Conservation (phyloP, 371 early-diverging fungal species). For the Syncephalastrum monosporum region DNA sequence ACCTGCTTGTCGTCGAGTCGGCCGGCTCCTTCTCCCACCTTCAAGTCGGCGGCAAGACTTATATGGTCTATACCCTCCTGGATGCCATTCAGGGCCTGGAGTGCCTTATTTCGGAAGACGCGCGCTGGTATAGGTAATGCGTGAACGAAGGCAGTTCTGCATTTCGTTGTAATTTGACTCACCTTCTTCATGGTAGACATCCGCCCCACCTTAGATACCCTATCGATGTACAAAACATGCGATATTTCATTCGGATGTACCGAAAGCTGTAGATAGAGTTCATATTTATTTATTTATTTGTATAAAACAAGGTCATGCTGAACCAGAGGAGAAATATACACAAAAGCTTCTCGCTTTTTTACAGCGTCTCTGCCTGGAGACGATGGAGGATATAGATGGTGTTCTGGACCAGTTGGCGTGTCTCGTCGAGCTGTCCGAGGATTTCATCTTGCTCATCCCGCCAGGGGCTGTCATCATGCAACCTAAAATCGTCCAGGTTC, state of each 20-base stretch:
- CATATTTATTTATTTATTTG: too few relatives aligned
- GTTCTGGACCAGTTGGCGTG: too few relatives aligned
- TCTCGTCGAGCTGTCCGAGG: too few relatives aligned
- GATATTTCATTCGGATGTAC: constrained; percentile 86
- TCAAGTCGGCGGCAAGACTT: constrained; percentile 69
- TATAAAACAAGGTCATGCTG: too few relatives aligned
- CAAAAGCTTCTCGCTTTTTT: too few relatives aligned
- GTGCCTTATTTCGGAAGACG: constrained; percentile 64
- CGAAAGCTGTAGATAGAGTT: constrained; percentile 25
- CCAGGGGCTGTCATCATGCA: too few relatives aligned
- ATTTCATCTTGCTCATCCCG: too few relatives aligned
- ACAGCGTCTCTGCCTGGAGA: too few relatives aligned
- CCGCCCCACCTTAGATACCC: constrained; percentile 73
- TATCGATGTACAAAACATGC: constrained; percentile 84
- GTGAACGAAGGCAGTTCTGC: neutral
- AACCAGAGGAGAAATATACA: too few relatives aligned
- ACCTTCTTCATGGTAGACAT: constrained; percentile 23
- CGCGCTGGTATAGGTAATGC: constrained; percentile 83
- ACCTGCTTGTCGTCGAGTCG: constrained; percentile 87
- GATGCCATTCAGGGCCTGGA: constrained; percentile 79
- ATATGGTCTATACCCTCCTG: constrained; percentile 87
- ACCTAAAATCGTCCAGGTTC: too few relatives aligned
- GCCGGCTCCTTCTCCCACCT: constrained; percentile 93
- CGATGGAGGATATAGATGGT: too few relatives aligned
- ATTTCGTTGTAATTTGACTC: neutral